These are phyloP conservation scores for Clonostachys rhizophaga DNA, from an alignment of 2,329 filamentous ascomycete genomes.

Conservation along the genomic window DNA sequence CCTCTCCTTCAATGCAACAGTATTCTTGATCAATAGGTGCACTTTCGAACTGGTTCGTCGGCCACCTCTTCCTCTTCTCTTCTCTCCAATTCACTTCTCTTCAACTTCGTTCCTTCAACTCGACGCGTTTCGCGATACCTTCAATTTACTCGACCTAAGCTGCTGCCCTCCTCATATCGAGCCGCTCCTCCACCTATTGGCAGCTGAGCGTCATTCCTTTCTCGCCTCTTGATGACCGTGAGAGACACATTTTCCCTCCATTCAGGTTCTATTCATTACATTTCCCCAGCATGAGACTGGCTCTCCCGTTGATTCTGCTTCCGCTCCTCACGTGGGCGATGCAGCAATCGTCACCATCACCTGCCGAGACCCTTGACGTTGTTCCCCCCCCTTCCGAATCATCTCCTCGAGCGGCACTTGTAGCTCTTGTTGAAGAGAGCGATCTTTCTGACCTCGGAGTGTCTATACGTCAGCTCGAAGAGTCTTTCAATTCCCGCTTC, in stretches of 20 bases:
- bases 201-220: not conserved
- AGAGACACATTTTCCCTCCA: too few relatives aligned
- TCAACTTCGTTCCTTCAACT: too few relatives aligned
- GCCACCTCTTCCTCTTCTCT: not conserved
- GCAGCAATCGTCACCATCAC: too few relatives aligned
- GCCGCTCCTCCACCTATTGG: not conserved
- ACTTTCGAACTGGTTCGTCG: not conserved
- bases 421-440: slow-evolving; percentile 20
- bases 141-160: not conserved
- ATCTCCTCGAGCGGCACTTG: slow-evolving; percentile 20
- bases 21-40: not conserved
- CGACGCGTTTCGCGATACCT: too few relatives aligned
- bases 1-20: not conserved
- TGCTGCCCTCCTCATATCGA: not conserved
- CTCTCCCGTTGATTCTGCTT: too few relatives aligned
- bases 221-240: too few relatives aligned
- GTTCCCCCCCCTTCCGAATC: too few relatives aligned
- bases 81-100: too few relatives aligned
- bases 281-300: too few relatives aligned
- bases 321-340: too few relatives aligned
- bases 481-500: slow-evolving; percentile 70
- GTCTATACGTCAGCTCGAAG: slow-evolving; percentile 50
- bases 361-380: too few relatives aligned
- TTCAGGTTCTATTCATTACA: too few relatives aligned
- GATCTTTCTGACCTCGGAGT: slow-evolving; percentile 21